Evolutionary conservation across 108 stramenopile genomes (phyloP).

Genomic region (Stephanodiscus triporus): DNA sequence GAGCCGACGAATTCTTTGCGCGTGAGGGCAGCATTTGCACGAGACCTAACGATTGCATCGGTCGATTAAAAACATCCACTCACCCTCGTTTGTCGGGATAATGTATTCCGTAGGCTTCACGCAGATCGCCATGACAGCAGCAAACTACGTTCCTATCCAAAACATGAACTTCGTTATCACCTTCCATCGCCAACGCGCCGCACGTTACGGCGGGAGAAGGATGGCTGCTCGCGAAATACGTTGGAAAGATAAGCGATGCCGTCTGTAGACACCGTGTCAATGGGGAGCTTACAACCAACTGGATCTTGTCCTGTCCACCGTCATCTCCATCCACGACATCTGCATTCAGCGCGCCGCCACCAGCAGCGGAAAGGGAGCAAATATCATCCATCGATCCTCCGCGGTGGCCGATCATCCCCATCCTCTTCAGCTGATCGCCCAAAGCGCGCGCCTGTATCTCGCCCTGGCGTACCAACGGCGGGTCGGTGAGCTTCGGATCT

Average conservation of each 20-base stretch:
- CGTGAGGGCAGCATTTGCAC: neutral
- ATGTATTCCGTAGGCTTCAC: constrained; percentile 81
- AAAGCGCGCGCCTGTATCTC: constrained; percentile 59
- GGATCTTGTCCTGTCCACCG: constrained; percentile 7
- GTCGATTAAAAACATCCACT: constrained; percentile 9
- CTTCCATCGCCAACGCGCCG: neutral
- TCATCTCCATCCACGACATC: constrained; percentile 4
- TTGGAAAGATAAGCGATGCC: constrained; percentile 62
- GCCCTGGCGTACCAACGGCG: constrained; percentile 62
- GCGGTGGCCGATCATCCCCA: constrained; percentile 23
- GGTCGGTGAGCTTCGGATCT: constrained; percentile 63
- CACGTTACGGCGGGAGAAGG: neutral
- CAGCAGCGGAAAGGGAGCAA: constrained; percentile 10
- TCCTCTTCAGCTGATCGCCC: constrained; percentile 31
- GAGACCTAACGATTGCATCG: neutral
- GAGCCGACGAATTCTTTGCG: neutral
- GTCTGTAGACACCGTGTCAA: constrained; percentile 81
- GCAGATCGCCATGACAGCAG: constrained; percentile 60
- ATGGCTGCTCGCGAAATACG: constrained; percentile 14
- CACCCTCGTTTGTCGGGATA: constrained; percentile 67
- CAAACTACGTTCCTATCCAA: constrained; percentile 32
- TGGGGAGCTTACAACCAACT: constrained; percentile 62
- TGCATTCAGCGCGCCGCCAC: neutral
- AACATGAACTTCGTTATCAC: neutral
- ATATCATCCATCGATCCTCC: constrained; percentile 18